Evolutionary conservation across 495 filamentous ascomycete genomes (phyloP), one percentile per base, ranked within the genome.

Genomic region (Penicillium canescens): DNA sequence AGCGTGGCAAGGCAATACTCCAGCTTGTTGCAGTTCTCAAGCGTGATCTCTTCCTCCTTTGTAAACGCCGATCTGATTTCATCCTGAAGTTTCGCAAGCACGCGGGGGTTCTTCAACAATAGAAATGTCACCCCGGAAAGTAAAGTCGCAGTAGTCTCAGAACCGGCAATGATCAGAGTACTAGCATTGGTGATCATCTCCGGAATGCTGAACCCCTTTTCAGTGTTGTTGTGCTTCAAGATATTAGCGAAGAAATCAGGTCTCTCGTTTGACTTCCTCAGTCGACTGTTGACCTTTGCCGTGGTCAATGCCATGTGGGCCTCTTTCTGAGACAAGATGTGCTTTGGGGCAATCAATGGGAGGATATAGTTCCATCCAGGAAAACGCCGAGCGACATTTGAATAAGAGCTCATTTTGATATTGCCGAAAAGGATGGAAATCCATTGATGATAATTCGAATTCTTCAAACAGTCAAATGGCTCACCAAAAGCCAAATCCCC

Each of bases 401-500:
- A 14, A 9, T 57, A 58, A 0, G 67, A 68, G 9, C 65, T 55
- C 6, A 55, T 40, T 21, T 62, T 72, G 37, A 69, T 16, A 8
- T 50, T 14, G 6, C 64, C 38, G 52, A 82, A 78, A 31, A 85
- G 70, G 8, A 74, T 57, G 10, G 65, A 60, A 0, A 87, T 74
- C 84, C 84, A 88, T 11, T 76, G 71, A 62, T 86, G 80, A 45
- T 81, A 80, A 2, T 68, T 57, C 4, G 66, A 68, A 20, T 66
- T 71, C 26, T 80, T 63, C 5, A 87, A 61, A 41, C 81, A 82
- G 20, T 74, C 74, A 49, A 88, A 86, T 14, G 75, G 70, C 51
- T 86, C 77, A 1, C 80, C 82, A 65, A 86, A 85, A 18, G 76
- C 75, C 31, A 87, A 58, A 60, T 86, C 81, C 5, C 82, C 83